Evolutionary conservation across 257 asterid genomes (phyloP), one percentile per base, ranked within the genome.

Genomic region (Vinca minor): DNA sequence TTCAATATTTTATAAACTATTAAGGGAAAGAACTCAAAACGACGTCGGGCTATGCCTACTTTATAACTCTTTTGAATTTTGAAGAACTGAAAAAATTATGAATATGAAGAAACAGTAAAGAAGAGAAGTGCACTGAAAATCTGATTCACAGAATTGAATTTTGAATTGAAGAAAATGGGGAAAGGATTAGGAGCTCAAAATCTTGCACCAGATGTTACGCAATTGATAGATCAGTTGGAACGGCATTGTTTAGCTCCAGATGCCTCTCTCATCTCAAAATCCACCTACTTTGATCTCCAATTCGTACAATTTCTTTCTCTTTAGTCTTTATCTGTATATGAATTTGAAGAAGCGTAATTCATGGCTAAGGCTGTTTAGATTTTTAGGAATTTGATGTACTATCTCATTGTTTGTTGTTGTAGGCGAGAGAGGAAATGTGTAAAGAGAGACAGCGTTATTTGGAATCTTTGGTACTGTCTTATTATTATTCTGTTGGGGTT

Each of bases 361-460:
- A 46, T 17, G 21, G 11, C 50, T 48, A 23, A 36, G 23, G 8
- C 36, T 59, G 20, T 36, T 35, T 21, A 35, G 31, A 52, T 59
- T 67, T 12, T 34, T n/a, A 17, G 34, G n/a, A 28, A 48, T 55
- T 60, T 72, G 18, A 49, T 64, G 17, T 59, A 41, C 74, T 67
- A 58, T 35, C n/a, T n/a, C n/a, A n/a, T n/a, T n/a, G n/a, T n/a
- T n/a, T n/a, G n/a, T 34, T 32, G 67, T 57, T 83, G 91, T 81
- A 91, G 97, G 98, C 97, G 34, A 85, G 95, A 69, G 98, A 87
- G 72, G 98, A 92, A 34, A 92, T 92, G 98, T 83, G 88, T 57
- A 89, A 83, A 62, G 98, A 92, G 87, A 82, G 98, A 69, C 96
- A 89, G 76, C 96, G 96, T 0, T 89, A 89, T 77, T 79, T 89